Evolutionary conservation across 768 basidiomycete genomes (phyloP).

Genomic region (Tricholoma sp.): DNA sequence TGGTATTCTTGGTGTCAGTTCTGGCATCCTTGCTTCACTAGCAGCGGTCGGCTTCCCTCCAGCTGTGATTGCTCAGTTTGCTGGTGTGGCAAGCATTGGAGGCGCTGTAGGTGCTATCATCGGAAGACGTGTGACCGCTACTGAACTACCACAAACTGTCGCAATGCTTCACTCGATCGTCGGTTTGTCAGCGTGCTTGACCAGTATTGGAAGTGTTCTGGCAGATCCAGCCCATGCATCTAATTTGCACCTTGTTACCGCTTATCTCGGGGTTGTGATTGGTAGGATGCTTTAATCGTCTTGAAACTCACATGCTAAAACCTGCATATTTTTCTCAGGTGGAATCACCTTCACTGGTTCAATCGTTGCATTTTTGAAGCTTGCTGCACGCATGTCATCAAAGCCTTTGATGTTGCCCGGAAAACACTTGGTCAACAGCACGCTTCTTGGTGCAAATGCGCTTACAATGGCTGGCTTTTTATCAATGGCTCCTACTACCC

Average conservation of each 20-base stretch:
- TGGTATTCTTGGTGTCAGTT: constrained; percentile 81
- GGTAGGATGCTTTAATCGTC: constrained; percentile 34
- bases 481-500: constrained; percentile 61
- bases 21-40: constrained; percentile 76
- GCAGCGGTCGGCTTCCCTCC: constrained; percentile 80
- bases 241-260: constrained; percentile 74
- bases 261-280: constrained; percentile 83
- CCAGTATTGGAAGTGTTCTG: constrained; percentile 78
- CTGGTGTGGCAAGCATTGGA: constrained; percentile 70
- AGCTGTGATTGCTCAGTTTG: constrained; percentile 74
- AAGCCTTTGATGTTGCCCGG: constrained; percentile 69
- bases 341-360: constrained; percentile 90
- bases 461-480: constrained; percentile 77
- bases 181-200: constrained; percentile 84
- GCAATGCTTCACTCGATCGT: constrained; percentile 85
- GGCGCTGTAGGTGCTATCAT: constrained; percentile 65
- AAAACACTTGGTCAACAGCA: constrained; percentile 69
- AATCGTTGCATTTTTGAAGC: constrained; percentile 83
- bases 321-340: constrained; percentile 26
- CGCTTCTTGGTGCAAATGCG: constrained; percentile 68
- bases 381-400: constrained; percentile 78
- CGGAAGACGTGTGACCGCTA: constrained; percentile 80
- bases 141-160: constrained; percentile 79
- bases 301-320: constrained; percentile 3
- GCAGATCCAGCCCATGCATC: constrained; percentile 64